Evolutionary conservation across 495 filamentous ascomycete genomes (phyloP).

Genomic region (Podospora didyma): DNA sequence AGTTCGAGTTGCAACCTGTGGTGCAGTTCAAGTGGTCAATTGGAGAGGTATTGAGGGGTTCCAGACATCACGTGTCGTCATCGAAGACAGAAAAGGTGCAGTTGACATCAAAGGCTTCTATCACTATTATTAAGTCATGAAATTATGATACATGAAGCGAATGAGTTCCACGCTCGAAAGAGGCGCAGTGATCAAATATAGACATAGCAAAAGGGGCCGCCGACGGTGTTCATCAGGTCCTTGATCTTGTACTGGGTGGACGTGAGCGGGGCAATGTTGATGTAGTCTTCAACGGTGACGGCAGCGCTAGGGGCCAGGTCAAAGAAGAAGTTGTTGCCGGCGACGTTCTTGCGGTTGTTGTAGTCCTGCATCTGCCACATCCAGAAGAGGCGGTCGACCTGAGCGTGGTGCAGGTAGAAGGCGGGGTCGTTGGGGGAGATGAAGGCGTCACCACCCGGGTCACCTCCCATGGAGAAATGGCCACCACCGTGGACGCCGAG

Average conservation of each 20-base stretch:
- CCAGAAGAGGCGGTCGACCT: constrained; percentile 66
- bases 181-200: constrained; percentile 17
- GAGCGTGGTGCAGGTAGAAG: constrained; percentile 66
- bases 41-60: no score
- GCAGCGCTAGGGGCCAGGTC: constrained; percentile 37
- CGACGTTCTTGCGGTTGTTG: constrained; percentile 40
- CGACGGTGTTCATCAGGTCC: constrained; percentile 26
- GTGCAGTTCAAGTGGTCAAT: no score
- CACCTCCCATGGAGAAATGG: constrained; percentile 44
- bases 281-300: constrained; percentile 26
- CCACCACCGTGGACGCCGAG: constrained; percentile 60
- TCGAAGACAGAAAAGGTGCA: no score
- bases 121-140: no score
- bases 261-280: constrained; percentile 19
- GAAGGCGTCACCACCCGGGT: constrained; percentile 50
- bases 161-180: no score
- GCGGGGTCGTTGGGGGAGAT: constrained; percentile 59
- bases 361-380: constrained; percentile 64
- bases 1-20: no score
- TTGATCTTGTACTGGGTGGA: constrained; percentile 16
- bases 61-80: no score
- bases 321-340: constrained; percentile 24
- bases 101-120: no score
- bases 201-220: constrained; percentile 25
- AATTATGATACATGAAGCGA: no score